Conservation (phyloP, 768 basidiomycete species). For the Lactarius sanguifluus region DNA sequence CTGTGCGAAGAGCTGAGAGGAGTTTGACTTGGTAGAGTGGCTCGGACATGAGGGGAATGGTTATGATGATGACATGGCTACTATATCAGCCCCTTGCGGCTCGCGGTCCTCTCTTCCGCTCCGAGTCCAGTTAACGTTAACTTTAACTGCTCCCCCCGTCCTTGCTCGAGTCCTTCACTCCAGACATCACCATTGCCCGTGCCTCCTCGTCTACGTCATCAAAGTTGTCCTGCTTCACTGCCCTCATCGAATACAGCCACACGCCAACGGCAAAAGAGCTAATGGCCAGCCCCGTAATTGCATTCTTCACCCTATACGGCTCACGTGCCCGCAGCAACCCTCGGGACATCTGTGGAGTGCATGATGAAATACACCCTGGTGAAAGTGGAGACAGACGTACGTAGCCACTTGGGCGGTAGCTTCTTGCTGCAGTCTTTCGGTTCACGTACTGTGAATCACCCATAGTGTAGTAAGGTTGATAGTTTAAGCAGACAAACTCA, state of each 20-base stretch:
- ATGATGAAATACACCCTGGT: neutral
- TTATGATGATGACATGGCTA: neutral
- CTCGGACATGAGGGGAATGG: constrained; percentile 27
- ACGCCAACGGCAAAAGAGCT: constrained; percentile 76
- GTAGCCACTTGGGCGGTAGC: constrained; percentile 54
- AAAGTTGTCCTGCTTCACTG: constrained; percentile 29
- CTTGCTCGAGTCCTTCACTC: constrained; percentile 13
- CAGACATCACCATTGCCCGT: constrained; percentile 26
- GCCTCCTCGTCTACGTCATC: constrained; percentile 59
- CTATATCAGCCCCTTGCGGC: constrained; percentile 30
- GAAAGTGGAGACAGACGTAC: constrained; percentile 38
- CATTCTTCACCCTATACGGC: constrained; percentile 79
- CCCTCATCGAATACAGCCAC: constrained; percentile 91
- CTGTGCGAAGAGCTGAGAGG: constrained; percentile 43
- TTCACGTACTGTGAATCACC: constrained; percentile 41
- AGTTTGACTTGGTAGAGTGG: constrained; percentile 45
- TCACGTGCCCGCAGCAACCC: constrained; percentile 85
- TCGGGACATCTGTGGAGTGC: constrained; percentile 54
- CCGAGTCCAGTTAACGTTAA: constrained; percentile 48
- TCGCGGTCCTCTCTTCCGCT: constrained; percentile 69
- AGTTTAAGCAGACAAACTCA: neutral
- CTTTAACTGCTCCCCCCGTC: constrained; percentile 30
- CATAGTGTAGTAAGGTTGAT: constrained; percentile 7
- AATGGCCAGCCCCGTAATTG: constrained; percentile 70
- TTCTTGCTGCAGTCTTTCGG: constrained; percentile 42